Evolutionary conservation across 345 rosid genomes (phyloP), one percentile per base, ranked within the genome.

Genomic region (Microthlaspi erraticum): DNA sequence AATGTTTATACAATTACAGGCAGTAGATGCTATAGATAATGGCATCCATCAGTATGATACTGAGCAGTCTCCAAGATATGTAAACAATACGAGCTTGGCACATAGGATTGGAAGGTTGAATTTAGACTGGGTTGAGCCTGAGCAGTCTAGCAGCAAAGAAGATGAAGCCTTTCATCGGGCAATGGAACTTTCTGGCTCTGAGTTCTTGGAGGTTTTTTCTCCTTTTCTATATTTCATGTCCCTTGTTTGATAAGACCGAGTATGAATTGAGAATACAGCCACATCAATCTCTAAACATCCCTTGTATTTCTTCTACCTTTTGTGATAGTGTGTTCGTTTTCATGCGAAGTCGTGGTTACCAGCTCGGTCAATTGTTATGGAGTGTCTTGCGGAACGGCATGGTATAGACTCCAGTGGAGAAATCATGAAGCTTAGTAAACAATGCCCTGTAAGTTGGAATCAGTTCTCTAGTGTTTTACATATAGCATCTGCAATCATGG

Each of bases 321-420:
- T 68, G 45, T 69, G 66, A n/a, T 80, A 88, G 92, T 72, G 77
- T 71, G 83, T 90, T 74, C 84, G 45, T 45, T 93, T 76, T 77
- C 86, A 86, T 52, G 84, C 86, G 9, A 86, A 75, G 79, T 90
- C 95, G 17, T 92, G 98, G 98, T 80, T 88, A 71, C 97, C 96
- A 43, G 96, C 93, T 45, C 83, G 86, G n/a, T 78, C 91, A 56
- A 85, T 90, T 68, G 92, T 88, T 33, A 83, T 85, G 81, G 88
- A 87, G 61, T 84, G 93, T 80, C 71, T 87, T 59, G 68, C 79
- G 43, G 79, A 78, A 29, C 83, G 97, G 76, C 62, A 56, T 67
- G 76, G 75, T 45, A 1, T 78, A 41, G 92, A 93, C 60, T 81
- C 89, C 10, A 87, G 89, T 53, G 91, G 97, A 66, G 98, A 88